Base-by-base conservation (phyloP, 2,329 filamentous ascomycete genomes). In the Colletotrichum sansevieriae region DNA sequence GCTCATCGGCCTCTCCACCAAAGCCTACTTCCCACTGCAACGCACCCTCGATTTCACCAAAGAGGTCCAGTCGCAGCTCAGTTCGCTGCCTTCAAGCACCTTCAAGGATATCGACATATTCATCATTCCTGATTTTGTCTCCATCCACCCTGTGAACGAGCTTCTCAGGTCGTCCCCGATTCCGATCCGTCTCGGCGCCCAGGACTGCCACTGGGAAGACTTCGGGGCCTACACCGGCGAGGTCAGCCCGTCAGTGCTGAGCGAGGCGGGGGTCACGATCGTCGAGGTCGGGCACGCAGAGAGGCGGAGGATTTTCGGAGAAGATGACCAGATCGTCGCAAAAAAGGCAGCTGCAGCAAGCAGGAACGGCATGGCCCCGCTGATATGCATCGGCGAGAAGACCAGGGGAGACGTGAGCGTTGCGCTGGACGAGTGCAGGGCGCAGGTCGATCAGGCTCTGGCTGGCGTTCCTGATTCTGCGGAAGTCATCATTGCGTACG, bases 261-360 rank as follows among this genome's bases (percentile, higher is more conserved):
- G 83, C 57, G 87, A 91, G 65, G 84, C 92, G 0, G 92, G 92
- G 46, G 92, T 89, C 57, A 84, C 83, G 18, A 87, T 97, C 56
- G 90, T 96, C 10, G 92, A 95, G 76, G 83, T 97, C 6, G 92
- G 92, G 1, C 94, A 97, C 76, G 93, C 93, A 2, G 94, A 97
- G 80, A 87, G 93, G 5, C 84, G 92, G 58, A 80, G 88, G 2
- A 77, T 93, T 20, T 94, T 95, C 74, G 87, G 86, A 15, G 93
- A 97, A 83, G 92, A 89, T n/a, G 91, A 96, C 74, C 85, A 82
- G 15, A 81, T 84, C 47, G 87, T 91, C 0, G 90, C 89, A 0
- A 85, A 81, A 69, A 96, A 96, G 80, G 92, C 92, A 0, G 85
- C 84, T 0, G 92, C 92, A 0, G 88, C 88, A 1, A 88, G 86